Base-by-base conservation (phyloP, 1,139 yeast genomes). In the Pneumocystis oryctolagi region DNA sequence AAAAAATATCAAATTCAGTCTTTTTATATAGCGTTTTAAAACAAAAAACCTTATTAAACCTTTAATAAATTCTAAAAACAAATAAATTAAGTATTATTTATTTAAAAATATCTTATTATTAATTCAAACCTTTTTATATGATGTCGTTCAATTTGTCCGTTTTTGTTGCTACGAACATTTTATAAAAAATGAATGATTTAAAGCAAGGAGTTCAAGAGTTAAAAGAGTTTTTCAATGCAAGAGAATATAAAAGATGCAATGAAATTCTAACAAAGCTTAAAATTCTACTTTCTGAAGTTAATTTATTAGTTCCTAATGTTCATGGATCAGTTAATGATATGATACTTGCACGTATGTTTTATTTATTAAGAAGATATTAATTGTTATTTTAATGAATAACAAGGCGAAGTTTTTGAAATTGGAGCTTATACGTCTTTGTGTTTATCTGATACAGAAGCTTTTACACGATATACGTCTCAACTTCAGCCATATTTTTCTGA, bases 341-440 rank as follows among this genome's bases (percentile, higher is more conserved):
- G 55, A 12, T 47, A 25, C 30, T 47, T 47, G 31, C 55, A 47
- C 30, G 55, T 47, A 47, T 47, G 5, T 47, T 12, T 25, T 3
- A 1, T 25, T 3, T 47, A 2, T 20, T 8, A 9, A 47, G 8
- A 3, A 25, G 12, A 47, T 47, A 25, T n/a, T n/a, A n/a, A n/a
- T n/a, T 47, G 20, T 25, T 14, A 18, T n/a, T 47, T 47, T 37
- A 14, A 37, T 16, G n/a, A 16, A 35, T 5, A 35, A 37, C 16
- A 47, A 47, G 55, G 59, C 5, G 59, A 30, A 9, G 14, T 57
- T 25, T 39, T 57, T 20, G 59, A 57, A 8, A 57, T 57, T 4
- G 59, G 59, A 9, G 59, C 59, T 1, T 57, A 57, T 30, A 57
- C 59, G 30, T 57, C 59, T 39, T 8, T 57, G 5, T 37, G 59